Base-by-base conservation (phyloP, 208 protist species). In the Vickermania ingenoplastis region DNA sequence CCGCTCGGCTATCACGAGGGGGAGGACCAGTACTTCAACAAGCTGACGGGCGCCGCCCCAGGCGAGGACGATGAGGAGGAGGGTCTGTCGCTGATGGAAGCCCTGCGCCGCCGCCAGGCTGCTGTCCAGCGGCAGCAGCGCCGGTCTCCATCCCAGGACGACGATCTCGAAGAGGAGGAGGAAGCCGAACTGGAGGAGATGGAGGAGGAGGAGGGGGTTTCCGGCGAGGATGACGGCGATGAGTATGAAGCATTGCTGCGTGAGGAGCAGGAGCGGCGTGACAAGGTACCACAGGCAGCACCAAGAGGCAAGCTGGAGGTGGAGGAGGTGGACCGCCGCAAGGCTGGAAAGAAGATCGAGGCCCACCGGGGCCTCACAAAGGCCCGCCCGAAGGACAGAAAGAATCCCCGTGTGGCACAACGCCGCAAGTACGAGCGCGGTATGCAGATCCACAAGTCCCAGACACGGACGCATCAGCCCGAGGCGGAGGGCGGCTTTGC, bases 11-110 rank as follows among this genome's bases (percentile, higher is more conserved):
- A 95, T 71, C 78, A 80, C 29, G 85, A 95, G 75, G 86, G 92
- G 58, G 89, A 91, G 53, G 89, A 95, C 53, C 89, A 95, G 71
- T 95, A 89, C 73, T 92, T 95, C 61, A 65, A 79, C n/a, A 83
- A 81, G 59, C 58, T 95, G n/a, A 56, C 77, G n/a, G 75, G 59
- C 31, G 69, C 62, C 30, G 69, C 62, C 50, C 57, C 63, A 2
- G 74, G 69, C 21, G 70, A 53, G 22, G 66, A 67, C 21, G 77
- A 81, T 22, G 77, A 71, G 3, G 73, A 78, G 53, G 66, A 73
- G 53, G 83, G 81, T 26, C 72, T 92, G 21, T 88, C 89, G 2
- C 75, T 92, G 25, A 89, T 91, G 71, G 89, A 95, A 22, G 69
- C 70, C 11, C 69, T 95, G 45, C 75, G 78, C 30, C 76, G 74